Evolutionary conservation across 768 basidiomycete genomes (phyloP).

Genomic region (Boletus sensibilis): DNA sequence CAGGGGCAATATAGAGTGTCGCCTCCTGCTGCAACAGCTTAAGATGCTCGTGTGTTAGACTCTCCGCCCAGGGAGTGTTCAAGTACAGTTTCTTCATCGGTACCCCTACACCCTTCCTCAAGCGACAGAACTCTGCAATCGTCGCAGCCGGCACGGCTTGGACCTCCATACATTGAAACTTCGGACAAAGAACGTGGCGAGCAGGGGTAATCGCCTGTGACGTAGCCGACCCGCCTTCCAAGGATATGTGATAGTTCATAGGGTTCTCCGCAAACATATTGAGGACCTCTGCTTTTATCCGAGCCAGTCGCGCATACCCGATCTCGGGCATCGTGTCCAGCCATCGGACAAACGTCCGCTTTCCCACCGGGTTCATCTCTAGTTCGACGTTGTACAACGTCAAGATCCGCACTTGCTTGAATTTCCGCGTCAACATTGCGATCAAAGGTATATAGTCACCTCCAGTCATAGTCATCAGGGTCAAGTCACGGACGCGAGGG

Average conservation of each 20-base stretch:
- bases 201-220: constrained; percentile 6
- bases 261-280: constrained; percentile 49
- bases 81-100: constrained; percentile 55
- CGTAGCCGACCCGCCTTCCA: constrained; percentile 2
- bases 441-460: constrained; percentile 53
- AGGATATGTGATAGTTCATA: constrained; percentile 14
- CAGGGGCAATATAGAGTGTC: constrained; percentile 29
- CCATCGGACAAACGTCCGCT: constrained; percentile 44
- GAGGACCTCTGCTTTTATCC: constrained; percentile 42
- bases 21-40: constrained; percentile 26
- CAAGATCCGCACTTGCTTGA: constrained; percentile 53
- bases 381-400: constrained; percentile 50
- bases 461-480: constrained; percentile 52
- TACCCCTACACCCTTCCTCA: constrained; percentile 39
- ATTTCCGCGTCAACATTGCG: constrained; percentile 43
- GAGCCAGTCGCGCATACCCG: constrained; percentile 48
- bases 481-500: constrained; percentile 56
- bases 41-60: constrained; percentile 23
- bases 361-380: constrained; percentile 23
- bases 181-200: constrained; percentile 40
- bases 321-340: constrained; percentile 59
- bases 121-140: constrained; percentile 37
- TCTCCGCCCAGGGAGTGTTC: constrained; percentile 30
- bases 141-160: constrained; percentile 35
- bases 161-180: constrained; percentile 46